Evolutionary conservation across 441 rosid species (phyloP), one percentile per base, ranked within the genome.

Genomic region (Euphorbia celastroides): DNA sequence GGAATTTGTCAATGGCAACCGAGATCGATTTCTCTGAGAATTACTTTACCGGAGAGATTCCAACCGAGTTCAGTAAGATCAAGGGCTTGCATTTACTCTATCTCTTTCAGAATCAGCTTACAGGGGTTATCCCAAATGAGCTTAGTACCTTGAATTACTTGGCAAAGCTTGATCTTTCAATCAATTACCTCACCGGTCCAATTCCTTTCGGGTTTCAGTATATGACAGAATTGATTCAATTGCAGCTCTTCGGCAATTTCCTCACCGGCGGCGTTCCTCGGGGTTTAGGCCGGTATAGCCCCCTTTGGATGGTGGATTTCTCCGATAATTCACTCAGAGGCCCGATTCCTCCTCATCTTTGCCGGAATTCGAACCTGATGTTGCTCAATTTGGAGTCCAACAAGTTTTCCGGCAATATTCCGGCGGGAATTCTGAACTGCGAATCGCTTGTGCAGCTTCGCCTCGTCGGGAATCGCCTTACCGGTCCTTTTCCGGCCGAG

Each of bases 1-100:
- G 96, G 48, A 91, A 91, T 76, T 81, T 94, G 58, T 83, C 96
- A 5, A 70, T 76, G 70, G 89, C 78, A 32, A 64, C 70, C 27
- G 96, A 89, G 70, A 88, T 93, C 52, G 99, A 93, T 84, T 86
- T 93, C 66, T 93, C 99, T 0, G 97, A 93, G 75, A 93, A 93
- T 75, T 55, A 61, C 69, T 81, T 93, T 78, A 75, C 77, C 0
- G 96, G 99, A 59, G 83, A 82, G 70, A 84, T 93, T 54, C 99
- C 97, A 0, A 31, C 74, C 10, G 99, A 89, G 83, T 71, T 93
- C 67, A 77, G 96, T 64, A 79, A 74, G 70, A 79, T 93, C 69
- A 85, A 75, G 73, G 88, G 84, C 75, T 77, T 93, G 42, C 78
- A 50, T 59, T 79, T 91, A 14, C 70, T 93, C 65, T 82, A 84